These are phyloP conservation scores for Mycena latifolia DNA, from an alignment of 768 basidiomycete genomes.

Conservation along the genomic window DNA sequence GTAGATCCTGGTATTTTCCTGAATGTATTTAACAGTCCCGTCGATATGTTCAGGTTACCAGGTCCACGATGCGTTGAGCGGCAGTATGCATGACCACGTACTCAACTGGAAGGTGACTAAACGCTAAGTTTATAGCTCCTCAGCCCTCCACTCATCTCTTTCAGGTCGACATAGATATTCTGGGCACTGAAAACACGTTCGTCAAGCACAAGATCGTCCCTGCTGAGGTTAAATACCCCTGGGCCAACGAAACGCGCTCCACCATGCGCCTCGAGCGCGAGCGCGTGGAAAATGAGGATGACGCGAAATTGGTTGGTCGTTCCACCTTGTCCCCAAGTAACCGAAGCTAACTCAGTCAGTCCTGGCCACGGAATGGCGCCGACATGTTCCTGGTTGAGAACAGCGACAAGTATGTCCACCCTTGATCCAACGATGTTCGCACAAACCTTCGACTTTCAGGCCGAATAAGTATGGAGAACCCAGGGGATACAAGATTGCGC, in stretches of 20 bases:
- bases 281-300: conserved; percentile 58
- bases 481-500: conserved; percentile 63
- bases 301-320: conserved; percentile 51
- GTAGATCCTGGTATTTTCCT: conserved; percentile 27
- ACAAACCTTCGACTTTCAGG: conserved; percentile 30
- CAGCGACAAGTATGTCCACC: conserved; percentile 45
- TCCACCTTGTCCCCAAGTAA: neutral
- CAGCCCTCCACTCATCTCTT: no score
- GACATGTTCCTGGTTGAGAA: conserved; percentile 63
- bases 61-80: conserved; percentile 41
- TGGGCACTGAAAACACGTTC: conserved; percentile 62
- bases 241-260: conserved; percentile 53
- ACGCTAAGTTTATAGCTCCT: no score
- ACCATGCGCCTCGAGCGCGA: conserved; percentile 49
- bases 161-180: conserved; percentile 66
- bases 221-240: conserved; percentile 55
- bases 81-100: conserved; percentile 67
- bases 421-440: neutral
- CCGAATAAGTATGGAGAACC: conserved; percentile 61
- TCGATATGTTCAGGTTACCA: conserved; percentile 37
- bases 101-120: conserved; percentile 65
- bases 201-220: conserved; percentile 57
- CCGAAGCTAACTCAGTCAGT: neutral
- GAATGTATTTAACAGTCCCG: no score
- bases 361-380: conserved; percentile 57